Base-by-base conservation (phyloP, 352 stramenopile species). In the Phytophthora citricola region DNA sequence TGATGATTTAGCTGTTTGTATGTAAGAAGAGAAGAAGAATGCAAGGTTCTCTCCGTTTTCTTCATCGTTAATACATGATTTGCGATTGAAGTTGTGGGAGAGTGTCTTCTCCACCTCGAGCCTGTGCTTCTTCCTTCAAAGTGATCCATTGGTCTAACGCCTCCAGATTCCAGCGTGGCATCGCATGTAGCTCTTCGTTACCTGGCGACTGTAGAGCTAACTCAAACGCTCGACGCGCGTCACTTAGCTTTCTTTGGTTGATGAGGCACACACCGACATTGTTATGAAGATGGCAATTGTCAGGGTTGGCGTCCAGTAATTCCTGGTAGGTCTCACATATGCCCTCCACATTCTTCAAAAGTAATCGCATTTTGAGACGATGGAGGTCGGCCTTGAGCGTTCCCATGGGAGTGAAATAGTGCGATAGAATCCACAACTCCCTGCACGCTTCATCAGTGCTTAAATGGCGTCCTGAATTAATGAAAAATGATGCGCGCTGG, bases 321-420 rank as follows among this genome's bases (percentile, higher is more conserved):
- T 64, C 17, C 12, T 51, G 47, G 46, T 79, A 81, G 6, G 24
- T 40, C n/a, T 62, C 40, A 40, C 73, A 81, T 6, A 60, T 49
- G 14, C 26, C 34, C 6, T 61, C 39, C 1, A 54, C 5, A 39
- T 60, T 24, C 20, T 63, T 51, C 20, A 77, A 27, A 9, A 40
- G 32, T 10, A 76, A 49, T 7, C 66, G 41, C 12, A 56, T 22
- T 17, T 69, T 69, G 34, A 74, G 31, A 43, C 64, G 69, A 31
- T 71, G 47, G 17, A 83, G 59, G 43, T 69, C 58, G 2, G 57
- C 58, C 34, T 76, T 78, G 17, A 83, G 47, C 11, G 75, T 70
- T 15, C 51, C 62, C 20, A 40, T 24, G 1, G 71, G 75, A 5
- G 69, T 59, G 32, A 74, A 76, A 39, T 60, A 45, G 59, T 61